Conservation (phyloP, 2,329 filamentous ascomycete species). For the Hypoxylon sp. region DNA sequence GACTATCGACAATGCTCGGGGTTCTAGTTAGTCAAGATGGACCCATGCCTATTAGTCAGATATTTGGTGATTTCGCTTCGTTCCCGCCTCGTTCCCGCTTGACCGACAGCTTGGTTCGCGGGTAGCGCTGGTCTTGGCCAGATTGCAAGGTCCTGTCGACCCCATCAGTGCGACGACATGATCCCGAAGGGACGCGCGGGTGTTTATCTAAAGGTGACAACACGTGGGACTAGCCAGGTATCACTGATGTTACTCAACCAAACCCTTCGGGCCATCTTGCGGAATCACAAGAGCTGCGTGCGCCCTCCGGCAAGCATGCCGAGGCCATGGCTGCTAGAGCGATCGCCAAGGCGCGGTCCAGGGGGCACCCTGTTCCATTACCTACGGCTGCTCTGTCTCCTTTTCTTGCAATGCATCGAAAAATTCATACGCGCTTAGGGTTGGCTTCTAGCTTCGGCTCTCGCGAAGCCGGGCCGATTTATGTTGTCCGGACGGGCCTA, state of each 20-base stretch:
- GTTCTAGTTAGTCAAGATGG: slow-evolving; percentile 37
- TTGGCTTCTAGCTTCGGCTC: neutral
- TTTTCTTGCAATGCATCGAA: neutral
- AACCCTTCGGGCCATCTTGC: slow-evolving; percentile 19
- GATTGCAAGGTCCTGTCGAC: slow-evolving; percentile 6
- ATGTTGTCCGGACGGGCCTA: slow-evolving; percentile 14
- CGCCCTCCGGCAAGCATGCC: slow-evolving; percentile 32
- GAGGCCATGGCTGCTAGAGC: slow-evolving; percentile 31
- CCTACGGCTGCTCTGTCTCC: neutral
- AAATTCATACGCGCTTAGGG: neutral
- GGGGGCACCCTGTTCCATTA: slow-evolving; percentile 20
- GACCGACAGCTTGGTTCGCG: slow-evolving; percentile 16
- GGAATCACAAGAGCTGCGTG: slow-evolving; percentile 19
- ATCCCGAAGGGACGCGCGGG: slow-evolving; percentile 10
- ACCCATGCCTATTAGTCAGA: slow-evolving; percentile 29
- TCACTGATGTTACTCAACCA: slow-evolving; percentile 18
- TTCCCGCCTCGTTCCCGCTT: slow-evolving; percentile 9
- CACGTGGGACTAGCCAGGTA: slow-evolving; percentile 11
- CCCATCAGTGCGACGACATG: slow-evolving; percentile 20
- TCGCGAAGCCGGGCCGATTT: slow-evolving; percentile 34
- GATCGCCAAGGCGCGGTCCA: slow-evolving; percentile 36
- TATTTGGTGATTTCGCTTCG: slow-evolving; percentile 4
- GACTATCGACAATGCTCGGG: slow-evolving; percentile 4
- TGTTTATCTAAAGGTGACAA: neutral
- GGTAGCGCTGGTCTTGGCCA: slow-evolving; percentile 2